Percentiles rank a stretch among this genome's conserved stretches.
Evolutionary conservation across 2,329 filamentous ascomycete genomes (phyloP).

Genomic region (Diaporthe citriasiana): DNA sequence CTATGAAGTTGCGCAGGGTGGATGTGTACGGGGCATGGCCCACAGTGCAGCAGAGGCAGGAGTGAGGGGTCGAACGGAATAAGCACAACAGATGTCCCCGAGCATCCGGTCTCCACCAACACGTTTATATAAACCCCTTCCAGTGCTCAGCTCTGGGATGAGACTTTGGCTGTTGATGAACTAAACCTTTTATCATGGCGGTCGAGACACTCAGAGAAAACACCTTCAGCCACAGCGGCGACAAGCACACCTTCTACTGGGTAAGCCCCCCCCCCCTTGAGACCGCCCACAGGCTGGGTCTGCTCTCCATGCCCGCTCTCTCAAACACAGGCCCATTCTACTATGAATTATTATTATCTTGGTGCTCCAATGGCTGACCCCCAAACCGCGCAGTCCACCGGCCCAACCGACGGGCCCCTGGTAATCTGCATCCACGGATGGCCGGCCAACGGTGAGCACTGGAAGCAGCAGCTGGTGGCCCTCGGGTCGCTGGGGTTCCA

Average conservation of each 20-base stretch:
- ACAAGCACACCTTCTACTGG: conserved; percentile 47
- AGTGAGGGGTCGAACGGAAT: conserved; percentile 23
- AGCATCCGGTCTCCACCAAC: neutral
- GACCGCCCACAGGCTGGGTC: neutral
- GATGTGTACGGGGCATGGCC: neutral
- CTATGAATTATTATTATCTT: too few species aligned
- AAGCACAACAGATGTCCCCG: neutral
- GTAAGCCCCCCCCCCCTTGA: neutral
- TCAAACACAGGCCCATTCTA: neutral
- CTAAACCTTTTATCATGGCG: conserved; percentile 23
- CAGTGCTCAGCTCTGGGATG: neutral
- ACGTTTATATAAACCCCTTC: conserved; percentile 22
- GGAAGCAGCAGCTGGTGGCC: conserved; percentile 50
- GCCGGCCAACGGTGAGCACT: conserved; percentile 52
- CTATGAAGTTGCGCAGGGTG: too few species aligned
- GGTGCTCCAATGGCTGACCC: neutral
- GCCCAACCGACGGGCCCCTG: conserved; percentile 47
- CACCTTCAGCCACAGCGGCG: conserved; percentile 44
- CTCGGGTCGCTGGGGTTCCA: conserved; percentile 51
- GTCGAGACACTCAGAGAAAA: conserved; percentile 33
- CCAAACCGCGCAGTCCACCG: conserved; percentile 44
- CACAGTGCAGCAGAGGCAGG: neutral
- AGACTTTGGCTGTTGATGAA: neutral
- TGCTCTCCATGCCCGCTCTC: neutral
- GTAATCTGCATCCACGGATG: conserved; percentile 56